These are phyloP conservation scores for Pseudogymnoascus sp. DNA, from an alignment of 2,329 filamentous ascomycete genomes.

Conservation along the genomic window DNA sequence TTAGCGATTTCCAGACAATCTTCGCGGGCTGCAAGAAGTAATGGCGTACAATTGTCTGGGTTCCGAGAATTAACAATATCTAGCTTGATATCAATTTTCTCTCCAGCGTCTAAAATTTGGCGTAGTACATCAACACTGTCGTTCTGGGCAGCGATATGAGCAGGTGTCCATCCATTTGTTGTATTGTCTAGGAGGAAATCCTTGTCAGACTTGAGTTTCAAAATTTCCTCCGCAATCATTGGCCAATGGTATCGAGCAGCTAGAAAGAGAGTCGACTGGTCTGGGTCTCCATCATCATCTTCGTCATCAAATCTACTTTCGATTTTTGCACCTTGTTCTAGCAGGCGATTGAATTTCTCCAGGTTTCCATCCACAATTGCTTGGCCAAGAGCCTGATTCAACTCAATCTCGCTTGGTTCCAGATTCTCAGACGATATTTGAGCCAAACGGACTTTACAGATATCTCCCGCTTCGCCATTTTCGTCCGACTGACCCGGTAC, in stretches of 20 bases:
- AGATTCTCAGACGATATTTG: not conserved
- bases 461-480: not conserved
- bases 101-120: not conserved
- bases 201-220: not conserved
- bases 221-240: not conserved
- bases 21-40: not conserved
- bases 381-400: not conserved
- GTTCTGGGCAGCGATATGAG: conserved; percentile 1
- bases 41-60: not conserved
- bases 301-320: not conserved
- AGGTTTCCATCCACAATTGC: not conserved
- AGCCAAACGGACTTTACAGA: not conserved
- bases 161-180: not conserved
- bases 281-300: not conserved
- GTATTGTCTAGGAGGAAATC: not conserved
- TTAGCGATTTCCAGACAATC: not conserved
- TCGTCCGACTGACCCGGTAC: not conserved
- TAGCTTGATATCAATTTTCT: not conserved
- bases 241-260: not conserved
- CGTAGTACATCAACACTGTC: not conserved
- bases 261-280: not conserved
- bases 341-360: not conserved
- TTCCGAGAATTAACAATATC: not conserved
- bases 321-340: not conserved
- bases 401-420: not conserved